Conservation (phyloP, 2,329 filamentous ascomycete species). For the Fusarium udum region DNA sequence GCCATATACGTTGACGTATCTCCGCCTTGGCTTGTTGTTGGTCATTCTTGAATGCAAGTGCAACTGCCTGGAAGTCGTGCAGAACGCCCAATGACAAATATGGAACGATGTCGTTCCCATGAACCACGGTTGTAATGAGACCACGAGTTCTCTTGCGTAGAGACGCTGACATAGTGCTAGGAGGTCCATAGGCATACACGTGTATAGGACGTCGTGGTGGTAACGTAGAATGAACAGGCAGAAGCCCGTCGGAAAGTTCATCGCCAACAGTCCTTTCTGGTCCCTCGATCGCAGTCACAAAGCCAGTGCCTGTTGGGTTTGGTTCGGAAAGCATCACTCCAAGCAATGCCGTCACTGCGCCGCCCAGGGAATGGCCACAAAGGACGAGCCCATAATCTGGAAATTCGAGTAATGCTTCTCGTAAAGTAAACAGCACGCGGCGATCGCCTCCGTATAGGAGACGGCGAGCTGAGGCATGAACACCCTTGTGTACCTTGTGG, state of each 20-base stretch:
- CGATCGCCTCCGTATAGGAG: slow-evolving; percentile 74
- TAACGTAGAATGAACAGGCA: slow-evolving; percentile 57
- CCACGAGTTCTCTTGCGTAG: slow-evolving; percentile 76
- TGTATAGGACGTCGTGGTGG: slow-evolving; percentile 77
- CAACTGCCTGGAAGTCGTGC: slow-evolving; percentile 78
- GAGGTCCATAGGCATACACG: slow-evolving; percentile 81
- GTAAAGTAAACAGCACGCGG: slow-evolving; percentile 71
- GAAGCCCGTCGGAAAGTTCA: slow-evolving; percentile 40
- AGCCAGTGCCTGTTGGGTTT: slow-evolving; percentile 62
- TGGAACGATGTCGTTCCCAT: slow-evolving; percentile 78
- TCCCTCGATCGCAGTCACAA: slow-evolving; percentile 67
- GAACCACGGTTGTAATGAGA: slow-evolving; percentile 78
- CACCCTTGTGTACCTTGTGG: slow-evolving; percentile 79
- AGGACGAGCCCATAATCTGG: slow-evolving; percentile 75
- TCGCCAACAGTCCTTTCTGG: slow-evolving; percentile 54
- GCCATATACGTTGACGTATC: slow-evolving; percentile 73
- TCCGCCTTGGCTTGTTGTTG: slow-evolving; percentile 73
- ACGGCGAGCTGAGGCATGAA: slow-evolving; percentile 75
- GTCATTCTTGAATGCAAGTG: slow-evolving; percentile 78
- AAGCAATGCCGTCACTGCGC: slow-evolving; percentile 74
- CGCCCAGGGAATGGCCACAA: slow-evolving; percentile 75
- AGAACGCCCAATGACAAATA: slow-evolving; percentile 77
- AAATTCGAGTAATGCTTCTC: slow-evolving; percentile 72
- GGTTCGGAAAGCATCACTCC: slow-evolving; percentile 77
- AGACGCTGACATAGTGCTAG: slow-evolving; percentile 75